Percentiles rank a stretch among this genome's conserved stretches.
phyloP scores from a whole-genome alignment of 1,139 yeast genomes.

The Blastobotrys capitulatus region DNA sequence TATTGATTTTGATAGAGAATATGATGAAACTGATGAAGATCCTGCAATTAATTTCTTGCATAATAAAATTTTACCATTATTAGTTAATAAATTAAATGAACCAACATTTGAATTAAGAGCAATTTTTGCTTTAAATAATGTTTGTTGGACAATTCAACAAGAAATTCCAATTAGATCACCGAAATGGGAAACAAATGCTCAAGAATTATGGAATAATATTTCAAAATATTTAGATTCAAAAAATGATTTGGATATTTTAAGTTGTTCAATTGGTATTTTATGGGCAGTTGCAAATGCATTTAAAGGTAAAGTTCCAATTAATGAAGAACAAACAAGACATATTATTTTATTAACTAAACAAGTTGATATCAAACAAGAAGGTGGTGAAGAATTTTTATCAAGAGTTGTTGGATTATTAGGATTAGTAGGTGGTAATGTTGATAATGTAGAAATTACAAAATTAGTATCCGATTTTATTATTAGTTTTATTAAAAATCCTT shows the following conservation, averaged over 20 bases:
- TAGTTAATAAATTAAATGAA: constrained; percentile 17
- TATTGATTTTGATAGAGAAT: constrained; percentile 11
- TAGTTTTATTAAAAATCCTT: constrained; percentile 31
- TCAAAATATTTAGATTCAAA: constrained; percentile 17
- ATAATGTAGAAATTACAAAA: constrained; percentile 42
- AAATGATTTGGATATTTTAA: constrained; percentile 38
- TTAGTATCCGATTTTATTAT: constrained; percentile 23
- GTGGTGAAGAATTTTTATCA: constrained; percentile 25
- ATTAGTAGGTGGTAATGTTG: constrained; percentile 43
- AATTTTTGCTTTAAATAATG: constrained; percentile 63
- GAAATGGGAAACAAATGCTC: constrained; percentile 27
- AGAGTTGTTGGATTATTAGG: constrained; percentile 48
- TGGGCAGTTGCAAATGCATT: constrained; percentile 55
- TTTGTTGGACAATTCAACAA: constrained; percentile 31
- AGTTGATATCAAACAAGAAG: constrained; percentile 11
- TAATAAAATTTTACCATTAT: constrained; percentile 18
- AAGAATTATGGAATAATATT: constrained; percentile 27
- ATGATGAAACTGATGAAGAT: constrained; percentile 10
- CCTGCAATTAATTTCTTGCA: constrained; percentile 16
- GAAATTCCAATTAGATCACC: constrained; percentile 17
- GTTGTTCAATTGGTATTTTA: constrained; percentile 49
- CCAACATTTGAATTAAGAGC: constrained; percentile 41
- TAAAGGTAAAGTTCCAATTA: constrained; percentile 34
- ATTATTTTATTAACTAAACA: constrained; percentile 12
- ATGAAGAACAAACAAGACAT: constrained; percentile 16